phyloP scores from a whole-genome alignment of 2,329 filamentous ascomycete species.

The Penicillium occitanis region DNA sequence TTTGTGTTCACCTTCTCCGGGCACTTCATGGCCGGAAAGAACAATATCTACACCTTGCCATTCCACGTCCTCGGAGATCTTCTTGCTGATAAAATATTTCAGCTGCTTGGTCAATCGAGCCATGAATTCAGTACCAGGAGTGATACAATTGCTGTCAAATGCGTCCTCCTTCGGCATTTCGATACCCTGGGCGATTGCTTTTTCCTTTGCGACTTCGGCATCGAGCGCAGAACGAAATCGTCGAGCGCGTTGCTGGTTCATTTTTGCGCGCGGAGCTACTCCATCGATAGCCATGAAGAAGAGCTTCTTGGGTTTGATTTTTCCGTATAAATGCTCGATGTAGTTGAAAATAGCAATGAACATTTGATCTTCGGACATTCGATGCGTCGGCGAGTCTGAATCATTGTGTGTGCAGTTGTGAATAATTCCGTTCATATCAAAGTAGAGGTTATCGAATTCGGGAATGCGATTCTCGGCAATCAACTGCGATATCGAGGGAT shows the following conservation, averaged over 20 bases:
- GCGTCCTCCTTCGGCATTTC: constrained; percentile 93
- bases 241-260: constrained; percentile 97
- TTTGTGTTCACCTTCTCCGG: constrained; percentile 97
- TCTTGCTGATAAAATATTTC: constrained; percentile 99
- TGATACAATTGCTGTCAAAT: constrained; percentile 99
- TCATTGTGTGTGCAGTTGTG: constrained; percentile 99
- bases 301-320: constrained; percentile 96
- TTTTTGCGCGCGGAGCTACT: constrained; percentile 95
- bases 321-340: constrained; percentile 96
- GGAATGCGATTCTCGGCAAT: constrained; percentile 99
- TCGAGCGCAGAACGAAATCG: constrained; percentile 94
- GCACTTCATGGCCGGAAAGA: constrained; percentile 94
- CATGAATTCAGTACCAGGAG: constrained; percentile 96
- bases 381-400: constrained; percentile 84
- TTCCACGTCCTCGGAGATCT: constrained; percentile 92
- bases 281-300: constrained; percentile 99
- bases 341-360: constrained; percentile 99
- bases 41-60: constrained; percentile 98
- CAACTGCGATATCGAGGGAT: constrained; percentile 95
- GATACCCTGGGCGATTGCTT: constrained; percentile 82
- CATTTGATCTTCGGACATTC: constrained; percentile 97
- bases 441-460: constrained; percentile 95
- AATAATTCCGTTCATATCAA: constrained; percentile 95
- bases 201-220: constrained; percentile 83
- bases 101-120: constrained; percentile 89